Base-by-base conservation (phyloP, 495 filamentous ascomycete species). In the Neurospora pannonica region DNA sequence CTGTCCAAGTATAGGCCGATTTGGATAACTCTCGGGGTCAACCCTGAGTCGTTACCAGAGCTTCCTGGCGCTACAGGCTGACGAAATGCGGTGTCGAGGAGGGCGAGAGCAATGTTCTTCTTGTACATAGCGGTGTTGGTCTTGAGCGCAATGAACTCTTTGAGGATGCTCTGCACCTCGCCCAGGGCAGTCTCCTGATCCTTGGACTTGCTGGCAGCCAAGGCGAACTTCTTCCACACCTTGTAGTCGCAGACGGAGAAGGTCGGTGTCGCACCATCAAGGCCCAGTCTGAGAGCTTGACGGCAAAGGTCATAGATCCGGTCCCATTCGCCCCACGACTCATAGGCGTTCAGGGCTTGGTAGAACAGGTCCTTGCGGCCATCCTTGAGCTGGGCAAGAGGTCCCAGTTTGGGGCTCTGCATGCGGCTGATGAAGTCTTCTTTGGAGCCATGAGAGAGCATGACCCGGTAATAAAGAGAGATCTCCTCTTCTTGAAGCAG, bases 401-500 rank as follows among this genome's bases (percentile, higher is more conserved):
- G 79, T 0, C 81, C 80, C 5, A 82, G 72, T 21, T 76, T 74
- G 11, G 75, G 75, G 70, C 82, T 82, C 28, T 78, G 62, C 11
- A 82, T 48, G 11, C 78, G 76, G 19, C 75, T 75, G 21, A 78
- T 17, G 69, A 76, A 81, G 10, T 81, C 82, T 1, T 80, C 78
- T 43, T 78, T 80, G 43, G 76, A 79, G 2, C 80, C 81, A 40
- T 80, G 78, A 1, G 70, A 75, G 4, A 76, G 74, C 11, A 82
- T 40, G 6, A 82, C 80, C 0, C 77, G 75, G 76, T 81, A 84
- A 43, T 80, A 81, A 17, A 84, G 77, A 21, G 75, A 76, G 24
- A 80, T 70, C 62, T 84, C 82, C 42, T 84, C 82, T 38, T 84
- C 82, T 1, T 74, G 78, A 19, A 78, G 71, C 36, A 83, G 77